phyloP scores from a whole-genome alignment of 2,329 filamentous ascomycete genomes.

The Cryphonectria parasitica region DNA sequence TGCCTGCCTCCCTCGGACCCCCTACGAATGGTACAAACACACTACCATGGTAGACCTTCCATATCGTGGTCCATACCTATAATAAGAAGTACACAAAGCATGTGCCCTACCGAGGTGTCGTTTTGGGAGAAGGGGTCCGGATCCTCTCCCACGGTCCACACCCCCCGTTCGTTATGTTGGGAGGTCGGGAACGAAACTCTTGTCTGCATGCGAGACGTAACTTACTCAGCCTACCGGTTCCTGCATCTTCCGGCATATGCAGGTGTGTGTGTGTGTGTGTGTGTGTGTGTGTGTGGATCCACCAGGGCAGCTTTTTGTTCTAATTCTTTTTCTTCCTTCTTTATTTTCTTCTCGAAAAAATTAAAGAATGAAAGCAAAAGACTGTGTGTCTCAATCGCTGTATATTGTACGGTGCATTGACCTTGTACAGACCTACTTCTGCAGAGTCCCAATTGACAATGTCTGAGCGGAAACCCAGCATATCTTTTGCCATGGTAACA shows the following conservation, averaged over 20 bases:
- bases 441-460: no score
- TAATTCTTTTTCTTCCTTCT: no score
- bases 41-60: no score
- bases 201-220: background rate
- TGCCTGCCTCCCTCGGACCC: background rate
- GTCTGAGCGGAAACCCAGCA: no score
- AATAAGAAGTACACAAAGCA: background rate
- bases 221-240: conserved; percentile 8
- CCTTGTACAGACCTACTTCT: no score
- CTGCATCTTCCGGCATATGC: conserved; percentile 5
- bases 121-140: background rate
- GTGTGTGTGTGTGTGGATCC: background rate
- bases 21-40: background rate
- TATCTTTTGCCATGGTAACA: no score
- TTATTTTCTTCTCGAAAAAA: no score
- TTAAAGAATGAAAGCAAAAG: no score
- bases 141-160: no score
- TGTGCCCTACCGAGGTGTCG: background rate
- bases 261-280: no score
- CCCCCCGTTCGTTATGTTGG: background rate
- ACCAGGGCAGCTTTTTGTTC: background rate
- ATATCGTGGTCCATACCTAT: background rate
- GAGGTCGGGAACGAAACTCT: background rate
- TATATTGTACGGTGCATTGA: no score
- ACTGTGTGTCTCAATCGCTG: no score